phyloP scores from a whole-genome alignment of 2,329 filamentous ascomycete genomes.

The Emergomyces orientalis region DNA sequence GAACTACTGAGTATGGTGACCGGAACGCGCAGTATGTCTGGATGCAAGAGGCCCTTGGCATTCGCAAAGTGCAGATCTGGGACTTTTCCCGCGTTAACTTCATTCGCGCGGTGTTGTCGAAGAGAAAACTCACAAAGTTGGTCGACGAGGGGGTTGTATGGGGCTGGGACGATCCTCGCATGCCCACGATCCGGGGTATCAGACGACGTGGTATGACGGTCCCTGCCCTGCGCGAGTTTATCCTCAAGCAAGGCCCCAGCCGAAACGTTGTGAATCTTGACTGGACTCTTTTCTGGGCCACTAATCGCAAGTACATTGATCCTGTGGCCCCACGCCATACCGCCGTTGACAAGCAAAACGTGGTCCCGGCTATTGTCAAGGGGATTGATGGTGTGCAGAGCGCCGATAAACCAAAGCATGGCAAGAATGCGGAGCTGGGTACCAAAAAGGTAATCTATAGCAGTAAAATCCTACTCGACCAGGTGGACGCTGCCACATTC shows the following conservation, averaged over 20 bases:
- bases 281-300: constrained; percentile 34
- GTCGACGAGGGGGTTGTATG: constrained; percentile 41
- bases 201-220: constrained; percentile 31
- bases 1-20: constrained; percentile 53
- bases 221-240: constrained; percentile 29
- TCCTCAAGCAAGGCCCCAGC: constrained; percentile 33
- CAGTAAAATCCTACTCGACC: constrained; percentile 24
- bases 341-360: constrained; percentile 21
- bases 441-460: constrained; percentile 27
- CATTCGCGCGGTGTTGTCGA: constrained; percentile 42
- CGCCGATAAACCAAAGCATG: constrained; percentile 31
- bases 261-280: constrained; percentile 35
- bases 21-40: constrained; percentile 45
- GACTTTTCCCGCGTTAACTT: constrained; percentile 47
- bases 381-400: constrained; percentile 46
- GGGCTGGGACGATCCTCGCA: constrained; percentile 45
- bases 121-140: constrained; percentile 44
- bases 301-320: constrained; percentile 68
- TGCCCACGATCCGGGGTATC: constrained; percentile 44
- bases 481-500: constrained; percentile 26
- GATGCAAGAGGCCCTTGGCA: constrained; percentile 41
- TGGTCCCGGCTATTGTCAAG: constrained; percentile 37
- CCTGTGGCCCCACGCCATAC: constrained; percentile 36
- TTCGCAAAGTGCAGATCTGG: constrained; percentile 42
- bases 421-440: constrained; percentile 25